phyloP scores from a whole-genome alignment of 805 yeast genomes.

The Phaffomyces thermotolerans region DNA sequence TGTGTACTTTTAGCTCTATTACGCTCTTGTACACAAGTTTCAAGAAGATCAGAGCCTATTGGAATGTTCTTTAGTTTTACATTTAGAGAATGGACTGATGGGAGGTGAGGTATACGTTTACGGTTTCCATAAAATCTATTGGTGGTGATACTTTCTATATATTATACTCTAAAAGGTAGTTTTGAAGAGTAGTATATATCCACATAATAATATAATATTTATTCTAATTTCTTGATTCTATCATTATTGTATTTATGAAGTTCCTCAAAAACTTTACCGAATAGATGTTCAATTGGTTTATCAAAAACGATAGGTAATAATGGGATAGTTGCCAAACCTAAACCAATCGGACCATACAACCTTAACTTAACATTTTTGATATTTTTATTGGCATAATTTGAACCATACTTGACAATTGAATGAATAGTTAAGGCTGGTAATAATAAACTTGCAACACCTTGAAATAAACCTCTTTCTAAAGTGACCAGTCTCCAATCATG shows the following conservation, averaged over 20 bases:
- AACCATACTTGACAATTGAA: constrained; percentile 64
- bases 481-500: constrained; percentile 59
- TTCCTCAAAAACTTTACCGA: constrained; percentile 45
- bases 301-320: constrained; percentile 71
- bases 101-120: no score
- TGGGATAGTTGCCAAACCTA: constrained; percentile 74
- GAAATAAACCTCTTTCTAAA: constrained; percentile 71
- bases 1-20: no score
- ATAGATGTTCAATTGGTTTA: constrained; percentile 69
- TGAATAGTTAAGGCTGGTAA: constrained; percentile 84
- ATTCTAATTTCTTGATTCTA: constrained; percentile 8
- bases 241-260: constrained; percentile 22
- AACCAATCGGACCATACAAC: constrained; percentile 70
- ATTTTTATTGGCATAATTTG: constrained; percentile 49
- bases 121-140: no score
- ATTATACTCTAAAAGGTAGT: no score
- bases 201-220: not conserved
- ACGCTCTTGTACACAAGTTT: no score
- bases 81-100: no score
- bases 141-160: no score
- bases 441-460: constrained; percentile 78
- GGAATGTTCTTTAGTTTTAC: no score
- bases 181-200: not conserved
- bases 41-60: no score
- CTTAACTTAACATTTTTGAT: constrained; percentile 39